Evolutionary conservation across 441 rosid species (phyloP), one percentile per base, ranked within the genome.

Genomic region (Cnidoscolus chayamansa): DNA sequence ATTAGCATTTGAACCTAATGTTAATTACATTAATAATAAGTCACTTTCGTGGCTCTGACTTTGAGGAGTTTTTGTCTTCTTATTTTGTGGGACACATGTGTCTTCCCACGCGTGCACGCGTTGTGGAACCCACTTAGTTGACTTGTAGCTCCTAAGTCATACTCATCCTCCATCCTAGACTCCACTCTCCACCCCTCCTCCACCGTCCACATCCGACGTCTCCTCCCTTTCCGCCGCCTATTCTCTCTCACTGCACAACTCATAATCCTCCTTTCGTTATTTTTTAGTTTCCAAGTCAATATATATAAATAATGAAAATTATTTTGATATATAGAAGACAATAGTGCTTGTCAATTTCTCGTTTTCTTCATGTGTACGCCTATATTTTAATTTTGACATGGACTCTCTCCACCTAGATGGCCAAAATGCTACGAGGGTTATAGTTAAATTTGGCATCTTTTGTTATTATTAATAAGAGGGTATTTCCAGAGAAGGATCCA

Each of bases 101-200:
- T 80, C 83, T 72, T 75, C 72, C 87, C 98, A 92, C 92, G 98
- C 98, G 82, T 84, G 95, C 94, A 86, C 89, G 90, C 88, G 88
- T 85, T 83, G 86, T 85, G 94, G 96, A 78, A 73, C 97, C 97
- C 86, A 71, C 74, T 53, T 0, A 78, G 88, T 88, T 87, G 92
- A 88, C 97, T 5, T 37, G 7, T 6, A 50, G 0, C 47, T 59
- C 55, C 60, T 72, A 82, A 70, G 74, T 74, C 83, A 55, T 71
- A 78, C 66, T 25, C 63, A 13, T 25, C 62, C 40, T 17, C 25
- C 17, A 25, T 53, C 16, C 7, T 16, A 17, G 5, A 4, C 35
- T 40, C 45, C 45, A 40, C 7, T 48, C 59, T 43, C 63, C 60
- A 5, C 9, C 67, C 31, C 7, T 66, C 68, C 64, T 15, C 71